Evolutionary conservation across 345 rosid species (phyloP).

Genomic region (Populus pruinosa): DNA sequence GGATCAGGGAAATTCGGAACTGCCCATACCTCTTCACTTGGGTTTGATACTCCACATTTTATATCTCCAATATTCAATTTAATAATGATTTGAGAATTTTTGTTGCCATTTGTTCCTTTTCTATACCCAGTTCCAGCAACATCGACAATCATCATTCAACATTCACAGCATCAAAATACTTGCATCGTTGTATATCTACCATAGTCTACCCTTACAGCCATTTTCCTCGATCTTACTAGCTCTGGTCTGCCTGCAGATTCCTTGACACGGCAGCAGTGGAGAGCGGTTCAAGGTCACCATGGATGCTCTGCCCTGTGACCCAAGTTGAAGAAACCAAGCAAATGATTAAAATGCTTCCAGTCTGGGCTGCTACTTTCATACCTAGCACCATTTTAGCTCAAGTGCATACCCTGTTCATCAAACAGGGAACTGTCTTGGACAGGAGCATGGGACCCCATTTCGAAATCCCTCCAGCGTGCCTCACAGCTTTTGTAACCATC

Average conservation of each 20-base stretch:
- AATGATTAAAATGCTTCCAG: conserved; percentile 60
- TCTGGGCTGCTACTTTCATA: conserved; percentile 37
- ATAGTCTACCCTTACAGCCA: too few relatives aligned
- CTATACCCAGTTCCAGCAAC: too few relatives aligned
- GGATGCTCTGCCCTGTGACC: conserved; percentile 56
- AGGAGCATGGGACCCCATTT: conserved; percentile 50
- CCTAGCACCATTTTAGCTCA: conserved; percentile 54
- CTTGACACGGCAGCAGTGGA: conserved; percentile 58
- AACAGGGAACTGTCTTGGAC: conserved; percentile 62
- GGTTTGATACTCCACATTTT: conserved; percentile 20
- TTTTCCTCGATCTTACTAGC: too few relatives aligned
- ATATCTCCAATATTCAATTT: too few relatives aligned
- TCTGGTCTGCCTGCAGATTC: conserved; percentile 30
- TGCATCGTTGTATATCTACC: neutral
- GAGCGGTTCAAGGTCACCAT: conserved; percentile 31
- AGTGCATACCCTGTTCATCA: conserved; percentile 50
- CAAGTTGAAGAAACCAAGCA: conserved; percentile 70
- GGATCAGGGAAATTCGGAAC: conserved; percentile 29
- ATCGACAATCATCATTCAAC: neutral
- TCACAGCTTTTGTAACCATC: conserved; percentile 60
- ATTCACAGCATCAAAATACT: too few relatives aligned
- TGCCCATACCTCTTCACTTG: conserved; percentile 40
- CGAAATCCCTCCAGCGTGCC: conserved; percentile 68
- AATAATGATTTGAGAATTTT: too few relatives aligned
- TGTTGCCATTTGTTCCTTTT: too few relatives aligned